Conservation (phyloP, 2,329 filamentous ascomycete species). For the Talaromyces sp. region DNA sequence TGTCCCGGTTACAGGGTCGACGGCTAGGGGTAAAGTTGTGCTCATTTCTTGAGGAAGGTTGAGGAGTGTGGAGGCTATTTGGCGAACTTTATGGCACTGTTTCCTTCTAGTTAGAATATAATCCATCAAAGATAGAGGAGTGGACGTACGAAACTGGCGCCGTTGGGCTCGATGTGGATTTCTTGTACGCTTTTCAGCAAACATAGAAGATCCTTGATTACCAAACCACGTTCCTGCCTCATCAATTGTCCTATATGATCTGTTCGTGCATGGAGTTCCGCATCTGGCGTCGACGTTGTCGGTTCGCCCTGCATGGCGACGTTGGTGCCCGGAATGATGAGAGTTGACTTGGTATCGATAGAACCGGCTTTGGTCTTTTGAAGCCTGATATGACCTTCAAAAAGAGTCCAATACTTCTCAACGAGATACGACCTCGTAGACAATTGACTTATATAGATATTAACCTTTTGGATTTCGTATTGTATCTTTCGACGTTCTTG, state of each 20-base stretch:
- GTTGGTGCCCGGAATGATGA: slow-evolving; percentile 19
- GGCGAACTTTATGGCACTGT: slow-evolving; percentile 76
- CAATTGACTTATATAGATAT: slow-evolving; percentile 79
- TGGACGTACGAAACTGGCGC: slow-evolving; percentile 59
- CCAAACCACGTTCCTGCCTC: slow-evolving; percentile 72
- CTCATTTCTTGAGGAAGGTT: slow-evolving; percentile 52
- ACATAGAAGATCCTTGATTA: slow-evolving; percentile 72
- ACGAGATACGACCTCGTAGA: slow-evolving; percentile 80
- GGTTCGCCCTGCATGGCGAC: slow-evolving; percentile 23
- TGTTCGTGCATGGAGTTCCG: slow-evolving; percentile 36
- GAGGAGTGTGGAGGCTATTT: slow-evolving; percentile 76
- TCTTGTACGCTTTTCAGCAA: slow-evolving; percentile 76
- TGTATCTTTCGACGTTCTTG: slow-evolving; percentile 52
- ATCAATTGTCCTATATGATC: slow-evolving; percentile 61
- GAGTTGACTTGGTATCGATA: background rate
- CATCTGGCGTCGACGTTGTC: slow-evolving; percentile 27
- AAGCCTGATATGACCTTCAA: slow-evolving; percentile 56
- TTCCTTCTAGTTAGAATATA: background rate
- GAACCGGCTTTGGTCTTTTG: slow-evolving; percentile 17
- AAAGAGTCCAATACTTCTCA: slow-evolving; percentile 77
- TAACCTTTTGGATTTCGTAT: slow-evolving; percentile 88
- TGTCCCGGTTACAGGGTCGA: background rate
- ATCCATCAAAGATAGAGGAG: background rate
- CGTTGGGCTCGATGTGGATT: slow-evolving; percentile 76
- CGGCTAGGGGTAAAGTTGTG: background rate